Conservation (phyloP, 805 yeast species). For the Dipodascus geniculatus region DNA sequence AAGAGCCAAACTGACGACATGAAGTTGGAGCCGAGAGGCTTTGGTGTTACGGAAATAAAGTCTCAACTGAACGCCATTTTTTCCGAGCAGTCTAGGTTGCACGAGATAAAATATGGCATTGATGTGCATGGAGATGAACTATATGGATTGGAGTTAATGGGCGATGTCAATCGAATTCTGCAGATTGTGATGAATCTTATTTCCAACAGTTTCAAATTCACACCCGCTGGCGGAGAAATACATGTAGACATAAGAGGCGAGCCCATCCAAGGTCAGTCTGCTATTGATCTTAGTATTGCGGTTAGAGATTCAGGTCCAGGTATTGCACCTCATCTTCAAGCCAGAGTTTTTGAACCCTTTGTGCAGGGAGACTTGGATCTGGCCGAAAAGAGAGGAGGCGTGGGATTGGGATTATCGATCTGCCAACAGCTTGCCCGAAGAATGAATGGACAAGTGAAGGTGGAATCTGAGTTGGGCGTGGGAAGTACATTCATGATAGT, state of each 20-base stretch:
- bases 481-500: slow-evolving; percentile 80
- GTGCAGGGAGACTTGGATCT: slow-evolving; percentile 94
- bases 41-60: slow-evolving; percentile 63
- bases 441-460: slow-evolving; percentile 75
- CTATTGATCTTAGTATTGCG: neutral
- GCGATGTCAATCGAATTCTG: slow-evolving; percentile 79
- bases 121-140: slow-evolving; percentile 37
- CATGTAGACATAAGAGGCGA: slow-evolving; percentile 10
- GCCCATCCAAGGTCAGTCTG: neutral
- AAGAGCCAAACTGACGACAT: slow-evolving; percentile 77
- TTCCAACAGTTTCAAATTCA: slow-evolving; percentile 81
- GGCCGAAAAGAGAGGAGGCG: slow-evolving; percentile 85
- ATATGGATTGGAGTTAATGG: slow-evolving; percentile 38
- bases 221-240: slow-evolving; percentile 43
- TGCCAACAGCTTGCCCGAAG: slow-evolving; percentile 79
- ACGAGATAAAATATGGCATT: slow-evolving; percentile 57
- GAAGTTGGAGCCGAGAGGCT: slow-evolving; percentile 69
- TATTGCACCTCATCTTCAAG: slow-evolving; percentile 66
- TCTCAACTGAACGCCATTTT: slow-evolving; percentile 74
- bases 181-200: slow-evolving; percentile 87
- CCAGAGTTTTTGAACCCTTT: slow-evolving; percentile 85
- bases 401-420: slow-evolving; percentile 83
- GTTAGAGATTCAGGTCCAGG: slow-evolving; percentile 79
- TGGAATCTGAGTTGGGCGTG: slow-evolving; percentile 62
- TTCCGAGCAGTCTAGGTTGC: slow-evolving; percentile 40